Conservation (phyloP, 495 filamentous ascomycete genomes). For the Beverwykella pulmonaria region DNA sequence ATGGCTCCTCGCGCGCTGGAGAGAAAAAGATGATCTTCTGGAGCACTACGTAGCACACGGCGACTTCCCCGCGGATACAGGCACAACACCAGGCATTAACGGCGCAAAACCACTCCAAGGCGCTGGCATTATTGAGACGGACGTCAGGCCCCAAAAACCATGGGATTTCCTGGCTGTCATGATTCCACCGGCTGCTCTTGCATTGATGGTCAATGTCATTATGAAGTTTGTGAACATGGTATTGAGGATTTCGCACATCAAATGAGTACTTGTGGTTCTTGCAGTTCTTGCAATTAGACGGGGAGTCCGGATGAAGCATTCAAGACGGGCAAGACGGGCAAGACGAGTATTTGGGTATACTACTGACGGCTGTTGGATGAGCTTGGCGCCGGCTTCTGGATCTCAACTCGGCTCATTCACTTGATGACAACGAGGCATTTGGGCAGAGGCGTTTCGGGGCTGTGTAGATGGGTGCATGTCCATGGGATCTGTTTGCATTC, state of each 20-base stretch:
- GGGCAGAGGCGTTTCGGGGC: background rate
- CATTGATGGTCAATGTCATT: conserved; percentile 37
- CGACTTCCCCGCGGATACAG: conserved; percentile 66
- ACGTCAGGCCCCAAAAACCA: conserved; percentile 56
- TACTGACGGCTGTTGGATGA: background rate
- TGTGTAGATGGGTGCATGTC: background rate
- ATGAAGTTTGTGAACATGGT: conserved; percentile 34
- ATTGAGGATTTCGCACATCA: conserved; percentile 10
- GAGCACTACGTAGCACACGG: conserved; percentile 71
- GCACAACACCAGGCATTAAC: conserved; percentile 46
- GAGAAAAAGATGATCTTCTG: conserved; percentile 76
- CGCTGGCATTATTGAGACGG: conserved; percentile 61
- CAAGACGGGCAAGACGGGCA: background rate
- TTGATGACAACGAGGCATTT: background rate
- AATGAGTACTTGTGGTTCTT: background rate
- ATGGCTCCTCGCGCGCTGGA: conserved; percentile 78
- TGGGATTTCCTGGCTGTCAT: conserved; percentile 48
- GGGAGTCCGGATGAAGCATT: background rate
- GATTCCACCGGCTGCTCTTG: conserved; percentile 26
- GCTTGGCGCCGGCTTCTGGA: background rate
- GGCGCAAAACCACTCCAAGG: conserved; percentile 45
- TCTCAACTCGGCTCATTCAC: background rate
- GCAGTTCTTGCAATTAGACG: background rate
- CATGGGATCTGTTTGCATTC: background rate
- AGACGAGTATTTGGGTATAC: background rate